Percentiles rank a stretch among this genome's conserved stretches.
Conservation (phyloP, 768 basidiomycete genomes). For the Tricholoma sp. region DNA sequence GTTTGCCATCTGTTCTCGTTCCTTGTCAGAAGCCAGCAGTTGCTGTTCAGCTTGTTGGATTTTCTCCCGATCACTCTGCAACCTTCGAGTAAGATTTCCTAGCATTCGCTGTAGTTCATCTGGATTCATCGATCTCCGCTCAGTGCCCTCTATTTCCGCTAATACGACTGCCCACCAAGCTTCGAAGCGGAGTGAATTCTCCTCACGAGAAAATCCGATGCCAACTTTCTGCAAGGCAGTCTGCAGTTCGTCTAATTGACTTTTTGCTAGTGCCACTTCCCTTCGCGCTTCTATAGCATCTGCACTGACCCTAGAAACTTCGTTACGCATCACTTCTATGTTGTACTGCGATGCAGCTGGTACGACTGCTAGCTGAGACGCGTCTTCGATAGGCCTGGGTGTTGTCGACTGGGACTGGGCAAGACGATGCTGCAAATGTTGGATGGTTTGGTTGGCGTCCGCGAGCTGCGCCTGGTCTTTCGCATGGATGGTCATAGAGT, state of each 20-base stretch:
- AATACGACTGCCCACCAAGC: conserved; percentile 13
- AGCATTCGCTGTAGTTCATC: conserved; percentile 12
- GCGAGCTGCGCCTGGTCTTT: conserved; percentile 5
- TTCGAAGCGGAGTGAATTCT: conserved; percentile 14
- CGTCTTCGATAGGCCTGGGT: not conserved
- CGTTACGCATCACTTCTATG: not conserved
- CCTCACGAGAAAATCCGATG: conserved; percentile 10
- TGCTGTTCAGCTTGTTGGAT: conserved; percentile 10
- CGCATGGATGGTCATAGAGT: conserved; percentile 1
- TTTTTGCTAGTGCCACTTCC: conserved; percentile 3
- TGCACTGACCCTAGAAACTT: not conserved
- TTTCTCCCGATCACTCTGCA: conserved; percentile 12
- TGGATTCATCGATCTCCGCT: conserved; percentile 9
- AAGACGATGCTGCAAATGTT: conserved; percentile 5
- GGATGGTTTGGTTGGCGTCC: conserved; percentile 1
- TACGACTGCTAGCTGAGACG: not conserved
- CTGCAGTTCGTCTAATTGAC: conserved; percentile 11
- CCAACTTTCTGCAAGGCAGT: conserved; percentile 9
- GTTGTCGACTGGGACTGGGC: conserved; percentile 4
- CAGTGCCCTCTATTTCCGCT: conserved; percentile 10
- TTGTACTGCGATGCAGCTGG: not conserved
- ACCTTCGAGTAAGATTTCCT: conserved; percentile 6
- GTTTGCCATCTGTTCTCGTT: conserved; percentile 6
- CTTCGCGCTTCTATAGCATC: not conserved
- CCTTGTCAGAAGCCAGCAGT: conserved; percentile 5